Evolutionary conservation across 2,329 filamentous ascomycete genomes (phyloP).

Genomic region (Trichoderma lentiforme): DNA sequence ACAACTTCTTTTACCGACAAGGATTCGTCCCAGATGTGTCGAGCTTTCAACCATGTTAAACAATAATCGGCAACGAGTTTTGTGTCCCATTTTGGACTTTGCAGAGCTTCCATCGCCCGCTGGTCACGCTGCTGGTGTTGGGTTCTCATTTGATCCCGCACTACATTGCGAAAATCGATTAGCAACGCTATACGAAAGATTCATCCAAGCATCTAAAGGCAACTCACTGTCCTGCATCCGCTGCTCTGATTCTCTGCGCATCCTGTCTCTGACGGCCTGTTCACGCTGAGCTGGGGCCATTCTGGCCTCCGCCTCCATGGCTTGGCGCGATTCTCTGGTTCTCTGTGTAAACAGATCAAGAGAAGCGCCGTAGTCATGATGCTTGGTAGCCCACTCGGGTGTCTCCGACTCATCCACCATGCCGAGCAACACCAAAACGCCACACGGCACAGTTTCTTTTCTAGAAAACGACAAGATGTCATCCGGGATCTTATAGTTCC

Average conservation of each 20-base stretch:
- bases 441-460: conserved; percentile 55
- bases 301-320: conserved; percentile 42
- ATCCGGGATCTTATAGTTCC: conserved; percentile 58
- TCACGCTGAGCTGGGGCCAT: conserved; percentile 43
- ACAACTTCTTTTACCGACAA: conserved; percentile 39
- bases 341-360: conserved; percentile 34
- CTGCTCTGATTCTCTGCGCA: conserved; percentile 41
- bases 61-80: conserved; percentile 44
- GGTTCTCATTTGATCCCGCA: conserved; percentile 40
- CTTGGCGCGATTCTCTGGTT: conserved; percentile 39
- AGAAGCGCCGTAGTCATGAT: conserved; percentile 35
- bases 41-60: conserved; percentile 43
- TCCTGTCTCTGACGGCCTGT: conserved; percentile 40
- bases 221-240: conserved; percentile 46
- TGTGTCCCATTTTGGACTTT: conserved; percentile 52
- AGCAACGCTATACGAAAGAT: background rate
- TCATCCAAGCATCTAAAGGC: background rate
- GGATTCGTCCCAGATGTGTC: conserved; percentile 26
- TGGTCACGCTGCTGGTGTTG: conserved; percentile 43
- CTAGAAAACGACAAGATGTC: conserved; percentile 49
- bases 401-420: conserved; percentile 49
- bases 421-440: conserved; percentile 53
- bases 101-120: conserved; percentile 48
- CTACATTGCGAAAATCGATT: conserved; percentile 25
- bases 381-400: conserved; percentile 51